These are phyloP conservation scores for Fusarium nygamai DNA, from an alignment of 2,329 filamentous ascomycete genomes.

Conservation along the genomic window DNA sequence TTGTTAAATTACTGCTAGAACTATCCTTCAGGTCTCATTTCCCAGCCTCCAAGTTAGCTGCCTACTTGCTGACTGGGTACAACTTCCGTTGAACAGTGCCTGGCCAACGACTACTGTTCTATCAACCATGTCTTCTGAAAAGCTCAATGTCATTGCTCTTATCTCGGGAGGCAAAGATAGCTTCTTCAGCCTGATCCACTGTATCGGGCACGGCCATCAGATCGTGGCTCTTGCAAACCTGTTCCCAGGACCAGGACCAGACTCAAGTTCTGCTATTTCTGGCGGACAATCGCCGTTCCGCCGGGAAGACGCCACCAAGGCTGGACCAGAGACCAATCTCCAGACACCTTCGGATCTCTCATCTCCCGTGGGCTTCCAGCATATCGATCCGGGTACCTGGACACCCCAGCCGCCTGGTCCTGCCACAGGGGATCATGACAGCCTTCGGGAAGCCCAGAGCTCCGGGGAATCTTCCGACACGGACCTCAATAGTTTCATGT, in stretches of 20 bases:
- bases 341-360: constrained; percentile 7
- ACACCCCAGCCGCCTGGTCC: constrained; percentile 17
- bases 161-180: constrained; percentile 98
- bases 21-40: constrained; percentile 8
- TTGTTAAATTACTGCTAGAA: constrained; percentile 3
- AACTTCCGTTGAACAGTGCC: neutral
- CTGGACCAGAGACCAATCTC: constrained; percentile 3
- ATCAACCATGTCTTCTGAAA: constrained; percentile 53
- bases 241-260: constrained; percentile 57
- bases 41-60: neutral
- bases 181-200: constrained; percentile 92
- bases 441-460: constrained; percentile 3
- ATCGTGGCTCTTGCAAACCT: constrained; percentile 92
- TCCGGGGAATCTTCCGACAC: constrained; percentile 43
- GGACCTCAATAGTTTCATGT: constrained; percentile 98
- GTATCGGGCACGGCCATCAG: constrained; percentile 83
- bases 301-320: constrained; percentile 24
- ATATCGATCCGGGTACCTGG: constrained; percentile 37
- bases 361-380: constrained; percentile 34
- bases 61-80: constrained; percentile 5
- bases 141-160: constrained; percentile 84
- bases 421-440: constrained; percentile 5
- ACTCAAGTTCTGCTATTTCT: constrained; percentile 10
- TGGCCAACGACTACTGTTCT: neutral
- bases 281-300: constrained; percentile 16